Evolutionary conservation across 1,284 basidiomycete species (phyloP).

Genomic region (Trichosporon coremiiforme): DNA sequence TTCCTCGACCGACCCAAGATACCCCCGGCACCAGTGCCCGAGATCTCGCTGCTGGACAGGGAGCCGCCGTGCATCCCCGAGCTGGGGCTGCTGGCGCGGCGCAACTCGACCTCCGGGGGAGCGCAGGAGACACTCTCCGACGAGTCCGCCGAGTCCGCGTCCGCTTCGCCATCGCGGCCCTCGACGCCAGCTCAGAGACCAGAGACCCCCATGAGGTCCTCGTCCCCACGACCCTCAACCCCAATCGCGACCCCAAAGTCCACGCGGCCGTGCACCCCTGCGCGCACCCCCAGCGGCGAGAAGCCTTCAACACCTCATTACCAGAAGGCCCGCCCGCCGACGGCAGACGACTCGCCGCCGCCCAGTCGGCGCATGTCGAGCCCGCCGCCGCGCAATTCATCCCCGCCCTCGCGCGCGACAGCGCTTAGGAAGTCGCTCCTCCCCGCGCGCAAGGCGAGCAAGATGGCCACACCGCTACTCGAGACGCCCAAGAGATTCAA

Average conservation of each 20-base stretch:
- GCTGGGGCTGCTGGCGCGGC: background rate
- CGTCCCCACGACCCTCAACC: background rate
- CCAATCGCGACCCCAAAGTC: background rate
- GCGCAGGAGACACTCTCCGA: background rate
- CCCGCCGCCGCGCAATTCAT: background rate
- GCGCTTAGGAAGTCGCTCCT: background rate
- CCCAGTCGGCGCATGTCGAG: background rate
- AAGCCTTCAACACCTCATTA: background rate
- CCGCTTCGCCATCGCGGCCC: background rate
- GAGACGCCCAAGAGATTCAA: background rate
- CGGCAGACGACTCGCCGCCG: background rate
- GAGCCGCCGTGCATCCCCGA: slow-evolving; percentile 6
- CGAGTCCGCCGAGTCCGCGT: background rate
- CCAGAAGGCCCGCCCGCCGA: background rate
- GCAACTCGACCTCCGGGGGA: background rate
- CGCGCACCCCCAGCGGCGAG: background rate
- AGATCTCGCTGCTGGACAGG: background rate
- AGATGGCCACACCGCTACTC: background rate
- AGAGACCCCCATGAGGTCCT: too few species aligned
- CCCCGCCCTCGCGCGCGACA: background rate
- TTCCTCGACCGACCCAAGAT: background rate
- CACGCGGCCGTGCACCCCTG: background rate
- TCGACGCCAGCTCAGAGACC: background rate
- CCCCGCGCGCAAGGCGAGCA: background rate
- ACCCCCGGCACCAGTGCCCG: background rate